phyloP scores from a whole-genome alignment of 1,284 basidiomycete genomes.

The Ceratobasidium sp. region DNA sequence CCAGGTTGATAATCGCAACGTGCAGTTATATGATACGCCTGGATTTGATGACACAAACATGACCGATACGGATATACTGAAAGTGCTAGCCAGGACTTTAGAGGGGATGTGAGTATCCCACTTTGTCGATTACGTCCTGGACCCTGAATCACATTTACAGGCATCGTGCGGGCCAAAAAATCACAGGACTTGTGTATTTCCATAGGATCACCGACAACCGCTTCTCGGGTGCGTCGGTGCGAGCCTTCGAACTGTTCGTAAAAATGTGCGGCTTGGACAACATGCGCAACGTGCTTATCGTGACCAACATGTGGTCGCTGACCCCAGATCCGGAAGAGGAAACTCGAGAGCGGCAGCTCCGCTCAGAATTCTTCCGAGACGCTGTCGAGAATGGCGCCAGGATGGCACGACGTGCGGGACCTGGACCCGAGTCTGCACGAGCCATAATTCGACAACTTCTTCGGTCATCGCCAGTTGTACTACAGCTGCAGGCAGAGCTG shows the following conservation, averaged over 20 bases:
- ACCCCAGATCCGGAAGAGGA: constrained; percentile 26
- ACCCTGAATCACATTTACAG: not conserved
- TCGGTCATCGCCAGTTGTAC: not conserved
- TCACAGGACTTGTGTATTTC: constrained; percentile 40
- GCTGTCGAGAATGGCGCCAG: constrained; percentile 45
- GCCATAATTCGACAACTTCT: not conserved
- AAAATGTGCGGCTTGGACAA: constrained; percentile 38
- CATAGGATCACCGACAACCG: constrained; percentile 42
- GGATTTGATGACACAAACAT: constrained; percentile 37
- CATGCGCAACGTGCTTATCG: constrained; percentile 45
- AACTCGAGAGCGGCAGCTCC: constrained; percentile 44
- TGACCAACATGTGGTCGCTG: constrained; percentile 47
- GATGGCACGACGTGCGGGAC: constrained; percentile 40
- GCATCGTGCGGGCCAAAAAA: not conserved
- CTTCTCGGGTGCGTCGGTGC: constrained; percentile 23
- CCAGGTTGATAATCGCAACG: constrained; percentile 35
- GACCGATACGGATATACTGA: constrained; percentile 34
- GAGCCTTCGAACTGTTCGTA: constrained; percentile 36
- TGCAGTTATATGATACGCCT: constrained; percentile 43
- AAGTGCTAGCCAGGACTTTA: constrained; percentile 25
- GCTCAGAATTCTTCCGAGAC: constrained; percentile 44
- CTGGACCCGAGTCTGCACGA: constrained; percentile 9
- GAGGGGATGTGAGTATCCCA: constrained; percentile 15
- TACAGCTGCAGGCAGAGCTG: constrained; percentile 12
- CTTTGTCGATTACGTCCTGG: not conserved